phyloP scores from a whole-genome alignment of 2,329 filamentous ascomycete species.

The Hymenoscyphus albidus region DNA sequence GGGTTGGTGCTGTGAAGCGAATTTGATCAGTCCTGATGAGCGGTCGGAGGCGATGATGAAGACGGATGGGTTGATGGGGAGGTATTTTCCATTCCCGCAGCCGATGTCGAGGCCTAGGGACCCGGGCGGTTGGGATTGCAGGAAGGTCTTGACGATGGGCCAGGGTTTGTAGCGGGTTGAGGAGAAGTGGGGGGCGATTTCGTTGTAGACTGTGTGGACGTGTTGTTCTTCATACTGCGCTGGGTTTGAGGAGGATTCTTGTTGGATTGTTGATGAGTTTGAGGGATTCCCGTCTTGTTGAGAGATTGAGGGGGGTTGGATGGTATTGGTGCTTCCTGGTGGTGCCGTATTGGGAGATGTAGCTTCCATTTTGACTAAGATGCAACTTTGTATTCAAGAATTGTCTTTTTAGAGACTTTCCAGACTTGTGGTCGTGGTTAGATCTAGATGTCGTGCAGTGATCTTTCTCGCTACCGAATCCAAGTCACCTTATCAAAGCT shows the following conservation, averaged over 20 bases:
- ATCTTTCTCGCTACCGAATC: neutral
- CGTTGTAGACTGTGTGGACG: constrained; percentile 88
- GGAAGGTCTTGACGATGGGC: constrained; percentile 83
- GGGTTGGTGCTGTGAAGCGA: constrained; percentile 46
- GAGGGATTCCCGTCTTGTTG: neutral
- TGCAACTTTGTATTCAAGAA: neutral
- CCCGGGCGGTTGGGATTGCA: constrained; percentile 61
- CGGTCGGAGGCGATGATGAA: constrained; percentile 85
- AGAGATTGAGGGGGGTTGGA: neutral
- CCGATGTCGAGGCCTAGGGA: constrained; percentile 85
- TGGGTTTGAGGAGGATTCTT: constrained; percentile 13
- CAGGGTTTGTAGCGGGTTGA: constrained; percentile 79
- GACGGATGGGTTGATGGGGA: constrained; percentile 70
- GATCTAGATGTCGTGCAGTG: neutral
- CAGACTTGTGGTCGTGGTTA: neutral
- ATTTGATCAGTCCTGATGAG: constrained; percentile 54
- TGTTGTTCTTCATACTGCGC: constrained; percentile 75
- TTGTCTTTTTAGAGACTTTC: neutral
- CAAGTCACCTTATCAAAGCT: neutral
- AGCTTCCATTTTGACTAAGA: neutral
- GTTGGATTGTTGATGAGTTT: neutral
- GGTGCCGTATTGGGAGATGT: neutral
- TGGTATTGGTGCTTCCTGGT: neutral
- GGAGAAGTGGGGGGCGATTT: constrained; percentile 81
- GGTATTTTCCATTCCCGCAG: constrained; percentile 96